Conservation (phyloP, 495 filamentous ascomycete species). For the Endocarpon pusillum region DNA sequence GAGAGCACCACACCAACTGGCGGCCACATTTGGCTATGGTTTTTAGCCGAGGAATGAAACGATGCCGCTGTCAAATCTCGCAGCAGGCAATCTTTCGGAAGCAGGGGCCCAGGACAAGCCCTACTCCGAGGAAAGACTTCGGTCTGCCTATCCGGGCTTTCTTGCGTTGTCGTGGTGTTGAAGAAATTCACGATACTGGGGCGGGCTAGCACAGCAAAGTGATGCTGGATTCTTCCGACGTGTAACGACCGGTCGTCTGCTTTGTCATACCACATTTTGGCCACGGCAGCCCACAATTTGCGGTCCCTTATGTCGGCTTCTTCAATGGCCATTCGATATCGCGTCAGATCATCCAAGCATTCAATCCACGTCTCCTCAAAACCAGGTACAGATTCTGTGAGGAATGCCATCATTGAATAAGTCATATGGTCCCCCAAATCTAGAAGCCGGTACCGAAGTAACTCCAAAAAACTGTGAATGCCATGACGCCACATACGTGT, state of each 20-base stretch:
- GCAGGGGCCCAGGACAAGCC: too few relatives aligned
- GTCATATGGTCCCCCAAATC: conserved; percentile 35
- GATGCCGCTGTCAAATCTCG: too few relatives aligned
- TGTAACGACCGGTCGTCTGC: conserved; percentile 53
- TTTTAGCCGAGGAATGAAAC: too few relatives aligned
- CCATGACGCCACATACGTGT: conserved; percentile 35
- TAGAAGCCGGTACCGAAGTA: conserved; percentile 26
- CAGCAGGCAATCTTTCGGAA: too few relatives aligned
- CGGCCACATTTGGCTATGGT: too few relatives aligned
- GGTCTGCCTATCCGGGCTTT: too few relatives aligned
- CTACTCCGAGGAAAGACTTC: too few relatives aligned
- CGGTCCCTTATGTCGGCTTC: conserved; percentile 34
- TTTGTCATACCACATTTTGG: conserved; percentile 65
- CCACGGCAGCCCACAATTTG: conserved; percentile 63
- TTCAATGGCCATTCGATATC: background rate
- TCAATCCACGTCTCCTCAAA: conserved; percentile 34
- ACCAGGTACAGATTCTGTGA: conserved; percentile 32
- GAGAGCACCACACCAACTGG: too few relatives aligned
- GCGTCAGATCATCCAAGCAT: background rate
- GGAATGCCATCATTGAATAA: conserved; percentile 33
- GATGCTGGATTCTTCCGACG: conserved; percentile 69
- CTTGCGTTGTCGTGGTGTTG: too few relatives aligned
- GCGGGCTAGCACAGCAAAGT: conserved; percentile 64
- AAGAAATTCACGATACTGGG: conserved; percentile 55
- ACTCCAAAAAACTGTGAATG: conserved; percentile 32